Base-by-base conservation (phyloP, 257 asterid genomes). In the Schizonepeta tenuifolia region DNA sequence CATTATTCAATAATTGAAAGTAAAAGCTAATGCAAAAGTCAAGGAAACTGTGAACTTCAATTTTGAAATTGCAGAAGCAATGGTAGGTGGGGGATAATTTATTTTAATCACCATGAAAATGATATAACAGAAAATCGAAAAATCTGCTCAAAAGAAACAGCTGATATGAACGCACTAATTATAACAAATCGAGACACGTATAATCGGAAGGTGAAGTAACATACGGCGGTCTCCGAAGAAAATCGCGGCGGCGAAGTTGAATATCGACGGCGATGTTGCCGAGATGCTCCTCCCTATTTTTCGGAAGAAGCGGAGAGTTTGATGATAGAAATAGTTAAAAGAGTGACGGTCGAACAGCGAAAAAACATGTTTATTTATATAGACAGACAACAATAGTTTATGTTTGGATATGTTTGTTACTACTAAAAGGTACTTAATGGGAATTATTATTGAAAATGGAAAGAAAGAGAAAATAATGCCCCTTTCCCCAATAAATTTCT, bases 161-260 rank as follows among this genome's bases (percentile, higher is more conserved):
- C 65, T n/a, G 55, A 24, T 14, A 33, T 24, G 26, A 36, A 65
- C 13, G 24, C 40, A 11, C 1, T 50, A 0, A 47, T 20, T 43
- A 7, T 38, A 38, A 38, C 2, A 43, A 51, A 51, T 51, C 9
- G 58, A 51, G 9, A 40, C 14, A 40, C 51, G 13, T 22, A 56
- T 26, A 57, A 44, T 10, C 65, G 12, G 65, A 56, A 50, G 47
- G 66, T 38, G 24, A 58, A 9, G 59, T 41, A 43, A 22, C 69
- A 44, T 69, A 61, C 69, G 12, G 72, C 61, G 12, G 67, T 44
- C 71, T 61, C 46, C 74, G 78, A 24, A n/a, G 65, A 21, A 14
- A 24, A 24, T 61, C 26, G 51, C 54, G 49, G 47, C 41, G 36
- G 73, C 10, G 5, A 41, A 53, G 60, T 7, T 43, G 71, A 24